Evolutionary conservation across 768 basidiomycete genomes (phyloP), one percentile per base, ranked within the genome.

Genomic region (Termitomyces sp.): DNA sequence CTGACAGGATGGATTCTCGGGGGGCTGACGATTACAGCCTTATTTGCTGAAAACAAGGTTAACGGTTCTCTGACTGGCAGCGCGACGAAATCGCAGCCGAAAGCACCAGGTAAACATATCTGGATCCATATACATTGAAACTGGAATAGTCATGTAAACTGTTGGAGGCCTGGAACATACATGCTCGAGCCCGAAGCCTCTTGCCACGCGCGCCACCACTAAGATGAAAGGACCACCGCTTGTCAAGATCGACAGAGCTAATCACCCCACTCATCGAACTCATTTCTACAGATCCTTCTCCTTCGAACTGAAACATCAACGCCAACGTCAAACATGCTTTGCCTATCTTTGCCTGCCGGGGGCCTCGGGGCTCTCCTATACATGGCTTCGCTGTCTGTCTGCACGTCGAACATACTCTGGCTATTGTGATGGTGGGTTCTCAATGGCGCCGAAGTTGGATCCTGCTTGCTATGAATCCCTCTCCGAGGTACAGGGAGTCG

Each of bases 231-330:
- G 5, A 27, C 56, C 12, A 18, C 48, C 30, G n/a, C 39, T 51
- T 12, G 41, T 50, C 49, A 34, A 51, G 57, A 58, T 58, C 57
- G 49, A 18, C 49, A 50, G 41, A 45, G 49, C 49, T 24, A 51
- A 58, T 58, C 57, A 51, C 30, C 55, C 55, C 16, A 36, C 15
- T 12, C 15, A 47, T 12, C 15, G 20, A 36, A 36, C 12, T 11
- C 16, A 24, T 20, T 6, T 8, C n/a, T 15, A 9, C 18, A 2
- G 9, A n/a, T n/a, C 8, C 41, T 50, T 45, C 48, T 41, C 27
- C 41, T 33, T 42, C 22, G 22, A 47, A 49, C 8, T 13, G 39
- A 20, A 22, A 57, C 49, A 30, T 41, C 37, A 18, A 54, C 27
- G 52, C 15, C 51, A 53, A 41, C 39, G 57, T 58, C 57, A 58